Base-by-base conservation (phyloP, 2,329 filamentous ascomycete genomes). In the Tolypocladium pustulatum region DNA sequence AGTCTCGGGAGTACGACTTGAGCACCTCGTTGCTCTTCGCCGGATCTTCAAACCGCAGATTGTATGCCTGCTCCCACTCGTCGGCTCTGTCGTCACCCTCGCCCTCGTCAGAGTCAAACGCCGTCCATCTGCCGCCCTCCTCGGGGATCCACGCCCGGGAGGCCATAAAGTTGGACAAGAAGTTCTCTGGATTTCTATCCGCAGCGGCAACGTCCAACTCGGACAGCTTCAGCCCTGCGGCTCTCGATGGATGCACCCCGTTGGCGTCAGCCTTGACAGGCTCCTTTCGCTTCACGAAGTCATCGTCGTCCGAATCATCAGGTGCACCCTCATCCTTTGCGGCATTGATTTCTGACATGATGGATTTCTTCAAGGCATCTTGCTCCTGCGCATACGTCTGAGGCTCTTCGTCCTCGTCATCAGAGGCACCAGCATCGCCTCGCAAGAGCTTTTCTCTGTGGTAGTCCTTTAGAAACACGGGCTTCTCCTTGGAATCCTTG, bases 91-190 rank as follows among this genome's bases (percentile, higher is more conserved):
- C 85, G 55, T 91, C 79, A 2, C 80, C 90, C 56, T 96, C 90
- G 63, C 94, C 92, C 0, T 97, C 91, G 65, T 99, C 94, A 0
- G 91, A 96, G 69, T 97, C 91, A 59, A 99, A 89, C 0, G 92
- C 89, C 65, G 92, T 80, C 73, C 90, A 91, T 49, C 82, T 81
- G 27, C 83, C 79, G 49, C 78, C 80, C 57, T 83, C 84, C 12
- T 82, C 81, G 0, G 89, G 84, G 8, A 93, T 82, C 94, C 94
- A 99, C 20, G 92, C 93, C 60, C 92, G 86, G 9, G 92, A 83
- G n/a, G 88, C 83, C 82, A 99, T 84, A 75, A 96, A 99, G 72
- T 97, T 96, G 58, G 90, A 93, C n/a, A 99, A 77, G 71, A 91
- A 99, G 0, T 83, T 88, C 68, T 97, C 93, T 0, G 93, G 94